Conservation (phyloP, 2,329 filamentous ascomycete species). For the Rhinocladiella mackenziei region DNA sequence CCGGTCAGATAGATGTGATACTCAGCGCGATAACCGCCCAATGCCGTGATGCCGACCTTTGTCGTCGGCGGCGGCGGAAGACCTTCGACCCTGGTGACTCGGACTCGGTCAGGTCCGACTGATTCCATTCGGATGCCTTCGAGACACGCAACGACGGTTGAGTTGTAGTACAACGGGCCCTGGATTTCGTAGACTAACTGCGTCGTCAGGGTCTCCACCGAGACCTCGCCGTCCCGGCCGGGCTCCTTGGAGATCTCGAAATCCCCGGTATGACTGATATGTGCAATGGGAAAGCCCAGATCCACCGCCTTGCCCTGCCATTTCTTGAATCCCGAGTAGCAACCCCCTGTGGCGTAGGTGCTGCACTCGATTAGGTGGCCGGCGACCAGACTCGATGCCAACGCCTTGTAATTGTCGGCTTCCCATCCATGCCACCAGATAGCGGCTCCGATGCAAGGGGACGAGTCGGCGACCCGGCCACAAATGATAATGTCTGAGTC, state of each 20-base stretch:
- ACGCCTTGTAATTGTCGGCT: conserved; percentile 38
- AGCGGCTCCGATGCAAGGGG: conserved; percentile 33
- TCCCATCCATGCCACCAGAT: conserved; percentile 54
- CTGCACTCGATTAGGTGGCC: conserved; percentile 35
- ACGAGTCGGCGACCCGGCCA: conserved; percentile 42
- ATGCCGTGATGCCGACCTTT: conserved; percentile 46
- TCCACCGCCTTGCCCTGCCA: conserved; percentile 36
- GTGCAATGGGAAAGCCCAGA: conserved; percentile 44
- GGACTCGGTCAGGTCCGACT: conserved; percentile 46
- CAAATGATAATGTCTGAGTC: conserved; percentile 41
- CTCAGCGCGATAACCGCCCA: conserved; percentile 46
- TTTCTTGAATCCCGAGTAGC: conserved; percentile 42
- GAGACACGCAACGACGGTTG: conserved; percentile 52
- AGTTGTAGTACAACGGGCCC: conserved; percentile 53
- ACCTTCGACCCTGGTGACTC: conserved; percentile 41
- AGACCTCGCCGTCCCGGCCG: conserved; percentile 38
- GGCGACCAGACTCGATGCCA: conserved; percentile 26
- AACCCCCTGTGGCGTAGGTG: conserved; percentile 49
- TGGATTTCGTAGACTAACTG: conserved; percentile 48
- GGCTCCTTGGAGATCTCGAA: conserved; percentile 42
- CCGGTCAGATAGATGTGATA: conserved; percentile 42
- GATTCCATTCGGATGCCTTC: conserved; percentile 49
- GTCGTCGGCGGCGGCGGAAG: conserved; percentile 47
- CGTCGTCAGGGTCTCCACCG: conserved; percentile 47
- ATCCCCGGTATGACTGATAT: conserved; percentile 39